Base-by-base conservation (phyloP, 192 early-diverging fungal species). In the Diversispora eburnea region DNA sequence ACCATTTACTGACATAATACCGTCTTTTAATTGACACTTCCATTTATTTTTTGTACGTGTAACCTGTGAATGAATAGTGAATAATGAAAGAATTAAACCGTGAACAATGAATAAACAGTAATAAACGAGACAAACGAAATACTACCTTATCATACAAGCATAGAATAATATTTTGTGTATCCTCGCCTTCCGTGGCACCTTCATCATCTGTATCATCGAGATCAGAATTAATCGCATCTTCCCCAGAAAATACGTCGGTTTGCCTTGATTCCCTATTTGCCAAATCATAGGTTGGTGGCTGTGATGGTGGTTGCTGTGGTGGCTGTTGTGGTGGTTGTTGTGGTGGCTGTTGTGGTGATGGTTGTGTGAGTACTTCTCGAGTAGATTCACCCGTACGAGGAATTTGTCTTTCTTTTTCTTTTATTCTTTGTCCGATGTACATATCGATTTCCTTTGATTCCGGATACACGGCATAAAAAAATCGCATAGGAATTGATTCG, bases 31-130 rank as follows among this genome's bases (percentile, higher is more conserved):
- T 5, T 94, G 87, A 77, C 94, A 97, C 87, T 97, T 97, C 97
- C 97, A 99, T 83, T 96, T 97, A 85, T 96, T 99, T 82, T 97
- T 99, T 67, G 93, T 95, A 55, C 96, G 86, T 13, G 89, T 91
- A 42, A 99, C 91, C 77, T 86, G 70, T 25, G 78, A 72, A 25
- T 77, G 75, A 22, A 33, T 2, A 33, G 25, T 33, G 2, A 33
- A 33, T 33, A 33, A 33, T 33, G 25, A n/a, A n/a, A n/a, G n/a
- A 33, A 33, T 33, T 33, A 79, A 70, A 55, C 70, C 79, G 8
- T 77, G 33, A 54, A 77, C 74, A 66, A 15, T 6, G 13, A 33
- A 43, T 58, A 20, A 33, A 2, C 25, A 33, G 25, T 33, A 33
- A 33, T 33, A 33, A 33, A 33, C 25, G 25, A 33, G 25, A 33